A percentile compares a stretch with the other conserved stretches of the same genome.
These are phyloP conservation scores for Lonicera japonica DNA, from an alignment of 129 eudicot species.

Conservation along the genomic window DNA sequence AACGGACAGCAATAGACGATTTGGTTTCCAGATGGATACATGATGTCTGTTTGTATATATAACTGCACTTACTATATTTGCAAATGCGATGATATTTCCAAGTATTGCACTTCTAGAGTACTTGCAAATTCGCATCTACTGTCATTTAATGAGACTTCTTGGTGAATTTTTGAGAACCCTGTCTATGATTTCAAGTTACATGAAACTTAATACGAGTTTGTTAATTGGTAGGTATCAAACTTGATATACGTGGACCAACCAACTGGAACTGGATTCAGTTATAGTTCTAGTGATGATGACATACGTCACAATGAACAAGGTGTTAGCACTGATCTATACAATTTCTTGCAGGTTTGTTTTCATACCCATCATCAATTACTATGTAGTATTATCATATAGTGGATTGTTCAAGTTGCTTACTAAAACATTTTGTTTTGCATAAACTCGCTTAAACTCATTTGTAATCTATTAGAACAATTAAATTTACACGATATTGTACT, in stretches of 20 bases:
- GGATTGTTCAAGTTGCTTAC: too few species aligned
- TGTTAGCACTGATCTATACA: conserved; percentile 77
- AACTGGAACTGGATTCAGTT: conserved; percentile 88
- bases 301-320: conserved; percentile 69
- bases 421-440: neutral
- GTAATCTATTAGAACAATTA: neutral
- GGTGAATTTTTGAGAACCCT: too few species aligned
- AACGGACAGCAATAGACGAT: too few species aligned
- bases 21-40: too few species aligned
- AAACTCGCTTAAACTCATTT: neutral
- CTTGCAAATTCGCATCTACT: too few species aligned
- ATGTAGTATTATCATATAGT: too few species aligned
- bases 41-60: too few species aligned
- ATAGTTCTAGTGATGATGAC: conserved; percentile 52
- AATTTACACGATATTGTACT: neutral
- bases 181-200: neutral
- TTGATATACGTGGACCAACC: conserved; percentile 79
- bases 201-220: neutral
- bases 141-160: too few species aligned
- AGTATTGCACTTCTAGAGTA: too few species aligned
- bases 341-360: conserved; percentile 76
- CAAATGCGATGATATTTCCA: too few species aligned
- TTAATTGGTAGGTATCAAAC: conserved; percentile 50
- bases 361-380: too few species aligned
- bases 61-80: too few species aligned